Evolutionary conservation across 2,329 filamentous ascomycete species (phyloP), one percentile per base, ranked within the genome.

Genomic region (Xylaria sp.): DNA sequence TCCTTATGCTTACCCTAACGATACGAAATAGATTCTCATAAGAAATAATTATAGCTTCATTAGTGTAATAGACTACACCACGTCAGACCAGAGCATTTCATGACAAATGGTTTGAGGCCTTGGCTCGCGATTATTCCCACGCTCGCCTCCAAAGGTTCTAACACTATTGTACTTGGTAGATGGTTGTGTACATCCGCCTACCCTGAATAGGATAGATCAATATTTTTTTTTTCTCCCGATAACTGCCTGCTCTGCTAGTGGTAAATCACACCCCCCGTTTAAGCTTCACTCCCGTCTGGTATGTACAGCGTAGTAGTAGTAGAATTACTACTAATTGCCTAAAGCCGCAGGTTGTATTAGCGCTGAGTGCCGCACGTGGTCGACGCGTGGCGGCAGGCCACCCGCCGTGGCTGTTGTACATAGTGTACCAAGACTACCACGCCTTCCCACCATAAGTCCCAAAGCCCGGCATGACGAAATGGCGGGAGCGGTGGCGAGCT

Each of bases 371-470:
- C 23, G 37, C 61, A 61, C 61, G 61, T 64, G 57, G 57, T 55
- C 46, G 28, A 61, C 61, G 61, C 57, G 61, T 64, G 61, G 61
- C 61, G 53, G 61, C 53, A 57, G 61, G n/a, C n/a, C n/a, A n/a
- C n/a, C n/a, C n/a, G n/a, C n/a, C n/a, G n/a, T n/a, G n/a, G n/a
- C n/a, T n/a, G n/a, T n/a, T n/a, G n/a, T n/a, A n/a, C n/a, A n/a
- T n/a, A n/a, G n/a, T n/a, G n/a, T n/a, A n/a, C n/a, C n/a, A n/a
- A n/a, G n/a, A n/a, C n/a, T n/a, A n/a, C 57, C 50, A 38, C 57
- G 46, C 52, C 35, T 40, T 57, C 45, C 33, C 43, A 51, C 43
- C 25, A 21, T n/a, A 25, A 19, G 9, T 21, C 1, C 45, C 33
- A 54, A 28, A 33, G 25, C 25, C 49, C 42, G 14, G 35, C 43